Percentiles rank a stretch among this genome's conserved stretches.
Conservation (phyloP, 75 land plant genomes). For the Selaginella tamariscina region DNA sequence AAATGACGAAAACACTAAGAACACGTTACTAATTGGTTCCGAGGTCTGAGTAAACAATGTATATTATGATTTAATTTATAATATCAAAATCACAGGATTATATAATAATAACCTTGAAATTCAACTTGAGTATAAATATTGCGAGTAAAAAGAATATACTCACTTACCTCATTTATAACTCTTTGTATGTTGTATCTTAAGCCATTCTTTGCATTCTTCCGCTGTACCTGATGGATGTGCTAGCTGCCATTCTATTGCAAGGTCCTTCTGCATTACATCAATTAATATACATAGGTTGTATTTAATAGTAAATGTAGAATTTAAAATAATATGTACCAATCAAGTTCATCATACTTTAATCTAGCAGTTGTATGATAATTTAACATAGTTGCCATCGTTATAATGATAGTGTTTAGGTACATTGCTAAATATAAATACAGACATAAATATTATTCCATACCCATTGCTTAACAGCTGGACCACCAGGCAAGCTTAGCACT, state of each 20-base stretch:
- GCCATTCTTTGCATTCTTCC: conserved; percentile 80
- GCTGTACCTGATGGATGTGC: conserved; percentile 59
- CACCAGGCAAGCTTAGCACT: conserved; percentile 51
- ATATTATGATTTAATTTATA: too few relatives aligned
- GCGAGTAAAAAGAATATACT: too few relatives aligned
- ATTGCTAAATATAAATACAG: not conserved
- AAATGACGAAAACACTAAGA: too few relatives aligned
- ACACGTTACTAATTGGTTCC: too few relatives aligned
- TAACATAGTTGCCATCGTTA: not conserved
- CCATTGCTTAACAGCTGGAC: conserved; percentile 63
- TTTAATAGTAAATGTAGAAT: too few relatives aligned
- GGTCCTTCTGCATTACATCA: conserved; percentile 45
- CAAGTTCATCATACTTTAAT: too few relatives aligned
- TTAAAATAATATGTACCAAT: not conserved
- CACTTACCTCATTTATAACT: not conserved
- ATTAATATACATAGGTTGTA: too few relatives aligned
- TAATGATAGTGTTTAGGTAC: conserved; percentile 1
- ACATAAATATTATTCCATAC: conserved; percentile 27
- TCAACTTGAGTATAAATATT: too few relatives aligned
- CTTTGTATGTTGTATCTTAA: conserved; percentile 14
- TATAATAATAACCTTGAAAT: too few relatives aligned
- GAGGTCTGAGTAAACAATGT: too few relatives aligned
- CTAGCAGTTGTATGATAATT: not conserved
- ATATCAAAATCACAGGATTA: too few relatives aligned
- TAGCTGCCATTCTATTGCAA: conserved; percentile 71